Evolutionary conservation across 75 land plant genomes (phyloP).

Genomic region (Chamaecyparis obtusa): DNA sequence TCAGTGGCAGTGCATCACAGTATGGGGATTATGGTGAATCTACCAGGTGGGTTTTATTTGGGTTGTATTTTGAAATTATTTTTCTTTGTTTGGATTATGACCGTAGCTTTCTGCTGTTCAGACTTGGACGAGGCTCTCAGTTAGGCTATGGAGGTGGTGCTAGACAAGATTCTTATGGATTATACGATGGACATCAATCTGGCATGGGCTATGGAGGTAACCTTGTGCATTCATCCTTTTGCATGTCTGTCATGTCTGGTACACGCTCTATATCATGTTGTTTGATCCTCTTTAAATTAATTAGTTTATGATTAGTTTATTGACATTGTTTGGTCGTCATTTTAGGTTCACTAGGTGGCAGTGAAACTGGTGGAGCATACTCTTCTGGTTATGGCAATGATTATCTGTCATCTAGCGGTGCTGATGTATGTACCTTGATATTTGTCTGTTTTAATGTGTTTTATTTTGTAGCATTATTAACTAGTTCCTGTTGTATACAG

Average conservation of each 20-base stretch:
- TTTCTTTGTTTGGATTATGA: background rate
- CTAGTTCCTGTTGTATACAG: conserved; percentile 17
- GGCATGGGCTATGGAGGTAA: conserved; percentile 54
- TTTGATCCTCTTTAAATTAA: background rate
- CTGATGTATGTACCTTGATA: conserved; percentile 38
- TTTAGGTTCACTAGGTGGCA: conserved; percentile 50
- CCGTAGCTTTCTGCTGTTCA: background rate
- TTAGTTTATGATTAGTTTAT: background rate
- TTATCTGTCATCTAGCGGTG: conserved; percentile 45
- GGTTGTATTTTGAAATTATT: background rate
- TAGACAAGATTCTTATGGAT: conserved; percentile 42
- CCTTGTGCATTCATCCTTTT: background rate
- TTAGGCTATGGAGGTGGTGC: conserved; percentile 42
- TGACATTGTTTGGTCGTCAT: background rate
- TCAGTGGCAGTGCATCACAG: conserved; percentile 33
- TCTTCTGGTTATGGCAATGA: conserved; percentile 47
- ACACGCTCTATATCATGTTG: background rate
- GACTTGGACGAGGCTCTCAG: conserved; percentile 52
- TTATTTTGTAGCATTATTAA: background rate
- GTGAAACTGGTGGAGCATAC: conserved; percentile 52
- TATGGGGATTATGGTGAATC: conserved; percentile 60
- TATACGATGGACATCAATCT: conserved; percentile 56
- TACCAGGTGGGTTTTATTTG: background rate
- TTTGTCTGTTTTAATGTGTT: background rate
- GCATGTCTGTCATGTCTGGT: background rate